Base-by-base conservation (phyloP, 163 green algal genomes). In the Scenedesmus sp. region DNA sequence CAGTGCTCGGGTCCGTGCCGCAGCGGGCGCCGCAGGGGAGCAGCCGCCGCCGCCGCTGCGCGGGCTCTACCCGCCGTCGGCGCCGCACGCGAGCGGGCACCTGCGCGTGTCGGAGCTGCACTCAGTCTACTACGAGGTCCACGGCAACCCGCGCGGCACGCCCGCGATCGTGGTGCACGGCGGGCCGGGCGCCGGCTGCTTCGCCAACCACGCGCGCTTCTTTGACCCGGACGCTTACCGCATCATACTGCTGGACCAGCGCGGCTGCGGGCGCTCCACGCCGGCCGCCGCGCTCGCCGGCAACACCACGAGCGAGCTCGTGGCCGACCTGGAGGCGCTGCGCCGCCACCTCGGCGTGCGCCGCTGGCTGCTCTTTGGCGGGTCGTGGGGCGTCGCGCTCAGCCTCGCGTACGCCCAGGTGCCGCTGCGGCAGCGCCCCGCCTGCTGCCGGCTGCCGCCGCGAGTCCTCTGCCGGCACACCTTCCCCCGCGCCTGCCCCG, bases 221-320 rank as follows among this genome's bases (percentile, higher is more conserved):
- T 94, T 94, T 63, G 87, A 94, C 62, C 82, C 84, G 6, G 10
- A 56, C n/a, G 54, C 79, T 13, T 95, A 87, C 56, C 36, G 81
- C 10, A 85, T 95, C 10, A 77, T 95, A 13, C 81, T 95, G 5
- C 44, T 94, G 1, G 90, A 95, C 75, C 91, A 95, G 74, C 78
- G 91, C 1, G 91, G 86, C 7, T 94, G 90, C 65, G 90, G 90
- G 26, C 60, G 62, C 4, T 90, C 81, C 62, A 89, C 65, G 0
- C 91, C 88, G 0, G 60, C 65, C 1, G 91, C 82, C 11, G 84
- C 83, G 74, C 76, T 94, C 3, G 53, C 51, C 6, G 81, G 87
- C 28, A 95, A 95, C 78, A 91, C 57, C n/a, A 93, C 90, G 0
- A 33, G 65, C 34, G 72, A 75, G 4, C 86, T 94, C 0, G 84